phyloP scores from a whole-genome alignment of 176 grass and related monocot genomes.

The Oryza australiensis region DNA sequence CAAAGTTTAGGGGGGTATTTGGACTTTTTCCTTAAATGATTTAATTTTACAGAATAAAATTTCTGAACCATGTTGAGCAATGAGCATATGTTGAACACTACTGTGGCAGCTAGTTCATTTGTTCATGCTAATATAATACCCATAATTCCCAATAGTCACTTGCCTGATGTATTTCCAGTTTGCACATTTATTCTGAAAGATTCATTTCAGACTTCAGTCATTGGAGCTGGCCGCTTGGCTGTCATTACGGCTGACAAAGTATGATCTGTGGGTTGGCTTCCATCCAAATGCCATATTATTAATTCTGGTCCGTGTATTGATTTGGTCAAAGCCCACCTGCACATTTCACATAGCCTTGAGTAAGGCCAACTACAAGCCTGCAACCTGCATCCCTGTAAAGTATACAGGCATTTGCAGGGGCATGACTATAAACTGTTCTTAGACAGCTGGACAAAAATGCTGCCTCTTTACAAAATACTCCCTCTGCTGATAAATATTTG shows the following conservation, averaged over 20 bases:
- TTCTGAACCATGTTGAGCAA: neutral
- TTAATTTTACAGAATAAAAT: neutral
- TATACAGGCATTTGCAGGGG: neutral
- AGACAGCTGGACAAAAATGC: neutral
- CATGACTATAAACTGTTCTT: neutral
- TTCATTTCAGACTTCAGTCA: slow-evolving; percentile 6
- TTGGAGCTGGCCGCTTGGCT: neutral
- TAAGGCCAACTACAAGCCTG: neutral
- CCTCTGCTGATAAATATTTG: no score
- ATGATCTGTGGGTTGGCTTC: neutral
- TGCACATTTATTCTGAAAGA: neutral
- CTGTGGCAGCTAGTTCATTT: neutral
- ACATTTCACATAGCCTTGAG: neutral
- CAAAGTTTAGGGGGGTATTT: no score
- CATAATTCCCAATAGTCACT: neutral
- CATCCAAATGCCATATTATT: neutral
- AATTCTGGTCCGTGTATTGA: neutral
- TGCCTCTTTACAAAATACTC: no score
- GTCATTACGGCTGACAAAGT: neutral
- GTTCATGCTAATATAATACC: neutral
- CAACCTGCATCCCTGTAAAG: slow-evolving; percentile 17
- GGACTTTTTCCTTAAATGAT: no score
- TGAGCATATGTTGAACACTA: neutral
- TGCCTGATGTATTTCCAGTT: neutral
- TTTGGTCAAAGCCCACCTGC: slow-evolving; percentile 1